phyloP scores from a whole-genome alignment of 371 early-diverging fungal genomes.

The Smittium mucronatum region DNA sequence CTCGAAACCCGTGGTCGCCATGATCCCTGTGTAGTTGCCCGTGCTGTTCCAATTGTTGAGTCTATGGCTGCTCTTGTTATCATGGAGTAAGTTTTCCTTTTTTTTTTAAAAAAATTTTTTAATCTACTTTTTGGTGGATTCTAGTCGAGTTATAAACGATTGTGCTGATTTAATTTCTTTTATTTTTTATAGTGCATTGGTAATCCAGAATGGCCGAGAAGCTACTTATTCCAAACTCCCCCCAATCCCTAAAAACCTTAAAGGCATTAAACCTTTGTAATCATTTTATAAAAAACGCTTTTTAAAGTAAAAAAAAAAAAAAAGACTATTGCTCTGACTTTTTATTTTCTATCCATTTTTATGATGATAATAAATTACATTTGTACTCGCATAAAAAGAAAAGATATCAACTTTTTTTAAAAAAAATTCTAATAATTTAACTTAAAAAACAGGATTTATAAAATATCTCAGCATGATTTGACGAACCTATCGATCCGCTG shows the following conservation, averaged over 20 bases:
- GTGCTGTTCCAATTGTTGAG: constrained; percentile 95
- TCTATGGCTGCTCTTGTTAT: constrained; percentile 87
- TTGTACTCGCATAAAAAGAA: too few relatives aligned
- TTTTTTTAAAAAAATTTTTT: neutral
- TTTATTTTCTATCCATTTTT: too few relatives aligned
- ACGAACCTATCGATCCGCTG: constrained; percentile 33
- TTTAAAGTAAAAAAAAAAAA: too few relatives aligned
- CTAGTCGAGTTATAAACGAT: too few relatives aligned
- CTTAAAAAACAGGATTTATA: too few relatives aligned
- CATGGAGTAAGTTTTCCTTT: constrained; percentile 62
- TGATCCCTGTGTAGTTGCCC: constrained; percentile 92
- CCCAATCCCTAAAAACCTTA: constrained; percentile 26
- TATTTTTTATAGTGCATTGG: constrained; percentile 14
- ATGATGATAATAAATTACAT: too few relatives aligned
- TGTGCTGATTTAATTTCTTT: too few relatives aligned
- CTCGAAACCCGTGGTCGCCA: constrained; percentile 91
- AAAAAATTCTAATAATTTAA: too few relatives aligned
- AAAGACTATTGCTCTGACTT: too few relatives aligned
- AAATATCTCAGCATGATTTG: too few relatives aligned
- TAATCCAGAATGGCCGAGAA: constrained; percentile 28
- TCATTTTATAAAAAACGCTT: neutral
- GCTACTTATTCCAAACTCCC: constrained; percentile 19
- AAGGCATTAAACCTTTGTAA: constrained; percentile 30
- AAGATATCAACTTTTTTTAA: too few relatives aligned
- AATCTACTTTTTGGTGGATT: neutral